These are phyloP conservation scores for Hypoxylon sp. DNA, from an alignment of 2,329 filamentous ascomycete species.

Conservation along the genomic window DNA sequence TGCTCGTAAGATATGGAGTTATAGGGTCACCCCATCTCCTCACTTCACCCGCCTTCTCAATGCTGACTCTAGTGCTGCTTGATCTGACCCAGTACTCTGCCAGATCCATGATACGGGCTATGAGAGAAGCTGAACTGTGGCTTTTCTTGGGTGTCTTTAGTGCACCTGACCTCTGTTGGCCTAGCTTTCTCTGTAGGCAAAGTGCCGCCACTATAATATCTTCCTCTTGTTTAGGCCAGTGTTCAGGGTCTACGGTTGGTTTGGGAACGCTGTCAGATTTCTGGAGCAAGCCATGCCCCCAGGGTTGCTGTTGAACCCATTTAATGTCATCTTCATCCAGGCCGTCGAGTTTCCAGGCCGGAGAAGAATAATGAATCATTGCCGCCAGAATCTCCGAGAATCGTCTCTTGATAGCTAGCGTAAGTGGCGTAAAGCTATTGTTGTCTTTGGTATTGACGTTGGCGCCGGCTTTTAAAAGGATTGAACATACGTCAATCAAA, in stretches of 20 bases:
- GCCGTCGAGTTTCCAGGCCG: background rate
- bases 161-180: background rate
- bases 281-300: constrained; percentile 24
- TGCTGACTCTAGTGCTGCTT: constrained; percentile 31
- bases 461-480: constrained; percentile 28
- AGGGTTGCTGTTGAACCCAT: constrained; percentile 35
- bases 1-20: constrained; percentile 28
- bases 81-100: constrained; percentile 37
- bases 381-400: constrained; percentile 13
- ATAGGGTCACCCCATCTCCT: constrained; percentile 33
- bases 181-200: constrained; percentile 30
- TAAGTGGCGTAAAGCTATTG: constrained; percentile 6
- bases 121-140: constrained; percentile 7
- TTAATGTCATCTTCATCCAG: constrained; percentile 22
- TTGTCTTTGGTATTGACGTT: constrained; percentile 27
- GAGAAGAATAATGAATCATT: constrained; percentile 19
- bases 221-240: constrained; percentile 34
- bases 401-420: constrained; percentile 26
- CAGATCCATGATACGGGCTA: constrained; percentile 30
- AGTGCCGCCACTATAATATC: constrained; percentile 31
- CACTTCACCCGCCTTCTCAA: constrained; percentile 28
- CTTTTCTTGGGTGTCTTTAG: background rate
- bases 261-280: constrained; percentile 2
- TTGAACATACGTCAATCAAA: constrained; percentile 27
- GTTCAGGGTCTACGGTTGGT: background rate